A percentile compares a stretch with the other conserved stretches of the same genome.
These are phyloP conservation scores for Ochromonas danica DNA, from an alignment of 108 stramenopile species.

Conservation along the genomic window DNA sequence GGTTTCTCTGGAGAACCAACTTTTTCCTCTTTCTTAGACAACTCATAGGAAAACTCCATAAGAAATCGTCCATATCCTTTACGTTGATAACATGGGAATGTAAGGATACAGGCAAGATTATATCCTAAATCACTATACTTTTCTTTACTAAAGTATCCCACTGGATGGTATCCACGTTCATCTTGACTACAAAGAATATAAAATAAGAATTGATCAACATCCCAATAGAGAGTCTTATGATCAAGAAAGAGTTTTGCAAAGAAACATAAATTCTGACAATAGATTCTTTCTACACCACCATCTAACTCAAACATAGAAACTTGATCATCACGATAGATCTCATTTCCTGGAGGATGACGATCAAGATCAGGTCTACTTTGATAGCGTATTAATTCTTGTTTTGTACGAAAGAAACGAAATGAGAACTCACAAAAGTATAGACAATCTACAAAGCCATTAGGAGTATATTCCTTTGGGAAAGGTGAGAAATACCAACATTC, in stretches of 20 bases:
- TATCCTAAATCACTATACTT: conserved; percentile 97
- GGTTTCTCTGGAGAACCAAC: conserved; percentile 95
- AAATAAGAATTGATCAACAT: conserved; percentile 97
- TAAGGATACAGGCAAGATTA: conserved; percentile 98
- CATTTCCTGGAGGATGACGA: conserved; percentile 84
- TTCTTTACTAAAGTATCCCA: conserved; percentile 98
- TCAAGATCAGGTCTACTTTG: conserved; percentile 46
- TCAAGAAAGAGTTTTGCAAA: conserved; percentile 98
- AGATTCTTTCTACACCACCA: conserved; percentile 78
- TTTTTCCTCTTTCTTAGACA: conserved; percentile 83
- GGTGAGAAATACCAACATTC: conserved; percentile 99
- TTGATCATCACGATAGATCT: conserved; percentile 62
- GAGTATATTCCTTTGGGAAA: conserved; percentile 81
- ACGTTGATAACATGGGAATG: conserved; percentile 95
- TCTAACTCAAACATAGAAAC: conserved; percentile 94
- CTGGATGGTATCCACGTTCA: conserved; percentile 76
- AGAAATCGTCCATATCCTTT: conserved; percentile 98
- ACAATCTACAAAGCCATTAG: conserved; percentile 69
- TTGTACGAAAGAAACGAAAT: conserved; percentile 80
- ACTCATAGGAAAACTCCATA: conserved; percentile 94
- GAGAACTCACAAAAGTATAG: conserved; percentile 93
- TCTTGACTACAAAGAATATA: conserved; percentile 91
- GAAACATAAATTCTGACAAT: conserved; percentile 97
- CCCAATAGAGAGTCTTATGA: conserved; percentile 98
- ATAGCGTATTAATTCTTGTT: conserved; percentile 79